Base-by-base conservation (phyloP, 352 stramenopile species). In the Pythium monospermum region DNA sequence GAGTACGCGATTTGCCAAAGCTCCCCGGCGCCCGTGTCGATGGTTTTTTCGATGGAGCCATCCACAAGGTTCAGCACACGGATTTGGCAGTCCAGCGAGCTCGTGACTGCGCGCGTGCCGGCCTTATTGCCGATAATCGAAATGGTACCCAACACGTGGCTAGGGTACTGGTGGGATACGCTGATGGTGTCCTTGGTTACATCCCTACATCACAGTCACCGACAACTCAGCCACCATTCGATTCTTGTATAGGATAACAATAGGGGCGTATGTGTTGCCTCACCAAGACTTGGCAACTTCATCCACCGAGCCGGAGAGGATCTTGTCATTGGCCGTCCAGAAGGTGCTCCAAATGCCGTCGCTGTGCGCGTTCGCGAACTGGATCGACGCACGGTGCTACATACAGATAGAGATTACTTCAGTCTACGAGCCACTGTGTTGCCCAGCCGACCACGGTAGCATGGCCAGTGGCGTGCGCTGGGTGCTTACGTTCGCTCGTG, bases 291-390 rank as follows among this genome's bases (percentile, higher is more conserved):
- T 93, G 49, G 83, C 84, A 16, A 91, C 80, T 65, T 94, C 85
- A 51, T 95, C 85, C 43, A 94, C 79, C 1, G 83, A 94, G 38
- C 83, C 85, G 8, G 82, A 91, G 38, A 95, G 66, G 66, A 95
- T 88, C 65, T 91, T 86, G 66, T 92, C 80, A 57, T 87, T 81
- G 41, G 70, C 71, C 39, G 85, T 94, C 85, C 85, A 95, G 64
- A 85, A 90, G 31, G 83, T 89, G 68, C 74, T 91, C 81, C 84
- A 95, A 41, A 95, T 89, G 54, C 83, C 83, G 51, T 94, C 83
- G 57, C 78, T 88, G 66, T 95, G 85, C 6, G 85, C 85, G 43
- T 85, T 91, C 23, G 73, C 58, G 60, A 89, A 86, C 68, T 88
- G 77, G 38, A 89, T 71, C 42, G 81, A 94, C n/a, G 79, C 73